Evolutionary conservation across 78 protist species (phyloP), one percentile per base, ranked within the genome.

Genomic region (Dictyostelium intermedium): DNA sequence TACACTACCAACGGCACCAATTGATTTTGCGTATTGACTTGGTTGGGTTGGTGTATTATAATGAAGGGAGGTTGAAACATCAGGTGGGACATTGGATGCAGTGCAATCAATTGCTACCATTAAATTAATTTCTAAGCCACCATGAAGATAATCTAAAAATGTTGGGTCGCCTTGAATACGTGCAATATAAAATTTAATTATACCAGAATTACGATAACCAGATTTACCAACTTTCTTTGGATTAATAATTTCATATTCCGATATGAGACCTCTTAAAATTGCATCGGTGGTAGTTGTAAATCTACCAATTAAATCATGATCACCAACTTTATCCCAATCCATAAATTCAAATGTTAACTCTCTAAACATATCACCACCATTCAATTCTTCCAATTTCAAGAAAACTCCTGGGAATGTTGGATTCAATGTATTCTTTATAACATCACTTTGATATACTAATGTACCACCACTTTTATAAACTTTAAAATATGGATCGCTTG

Each of bases 51-150:
- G 60, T 30, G 78, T 43, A 41, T 10, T 9, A 84, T 92, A 83
- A 66, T 98, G 99, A 20, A 98, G 97, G 2, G 98, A 91, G 0
- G 27, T 18, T 11, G 84, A 66, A 0, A 60, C 2, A 2, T 20
- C 37, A 30, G 96, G 92, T 43, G 56, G n/a, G 6, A 87, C 91
- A 70, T 98, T 98, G 50, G 95, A 78, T 7, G 45, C 95, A 0
- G 99, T 98, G 81, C 96, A 98, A 69, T 98, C 99, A 73, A 98
- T 87, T 37, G 97, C 98, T n/a, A 96, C 60, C 43, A 83, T n/a
- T 30, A 96, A 34, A 32, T n/a, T 7, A 14, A 98, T 30, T 81
- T 97, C 91, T 25, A 23, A n/a, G 11, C 98, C 98, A 41, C 96
- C 91, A 10, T 11, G 18, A 39, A 97, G 5, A 91, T 82, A 97